Evolutionary conservation across 2,329 filamentous ascomycete genomes (phyloP).

Genomic region (Colletotrichum somersetense): DNA sequence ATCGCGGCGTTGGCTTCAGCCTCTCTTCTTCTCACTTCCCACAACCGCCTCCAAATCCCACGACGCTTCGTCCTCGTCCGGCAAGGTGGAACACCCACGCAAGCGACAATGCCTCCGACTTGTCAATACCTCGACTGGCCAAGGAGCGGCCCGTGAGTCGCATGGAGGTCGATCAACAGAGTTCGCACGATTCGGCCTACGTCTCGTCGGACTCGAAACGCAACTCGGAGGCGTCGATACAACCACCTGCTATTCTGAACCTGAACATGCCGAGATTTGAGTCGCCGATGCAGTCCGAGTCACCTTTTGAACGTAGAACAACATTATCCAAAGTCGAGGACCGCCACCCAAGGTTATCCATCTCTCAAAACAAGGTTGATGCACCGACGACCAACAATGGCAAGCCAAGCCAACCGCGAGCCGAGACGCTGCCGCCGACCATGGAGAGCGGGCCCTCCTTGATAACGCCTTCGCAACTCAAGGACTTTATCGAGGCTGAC

Average conservation of each 20-base stretch:
- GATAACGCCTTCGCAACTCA: constrained; percentile 67
- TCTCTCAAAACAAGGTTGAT: constrained; percentile 62
- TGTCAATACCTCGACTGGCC: constrained; percentile 7
- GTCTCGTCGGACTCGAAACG: constrained; percentile 67
- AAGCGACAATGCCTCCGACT: constrained; percentile 57
- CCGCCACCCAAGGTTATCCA: constrained; percentile 66
- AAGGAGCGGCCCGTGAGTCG: constrained; percentile 43
- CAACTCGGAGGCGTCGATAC: constrained; percentile 63
- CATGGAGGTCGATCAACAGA: constrained; percentile 62
- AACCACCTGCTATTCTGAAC: constrained; percentile 49
- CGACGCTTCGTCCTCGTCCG: constrained; percentile 56
- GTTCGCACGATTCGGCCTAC: constrained; percentile 65
- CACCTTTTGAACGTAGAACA: constrained; percentile 51
- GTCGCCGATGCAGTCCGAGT: constrained; percentile 51
- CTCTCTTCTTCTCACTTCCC: constrained; percentile 62
- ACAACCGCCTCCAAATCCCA: constrained; percentile 49
- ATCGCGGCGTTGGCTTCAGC: constrained; percentile 62
- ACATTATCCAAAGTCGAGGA: constrained; percentile 60
- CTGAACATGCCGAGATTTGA: constrained; percentile 60
- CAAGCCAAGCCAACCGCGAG: constrained; percentile 48
- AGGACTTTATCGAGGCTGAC: constrained; percentile 64
- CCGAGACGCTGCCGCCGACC: constrained; percentile 66
- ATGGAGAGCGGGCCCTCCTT: constrained; percentile 63
- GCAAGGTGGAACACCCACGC: constrained; percentile 63
- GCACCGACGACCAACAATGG: constrained; percentile 51